phyloP scores from a whole-genome alignment of 345 rosid genomes.

The Citrus reticulata region DNA sequence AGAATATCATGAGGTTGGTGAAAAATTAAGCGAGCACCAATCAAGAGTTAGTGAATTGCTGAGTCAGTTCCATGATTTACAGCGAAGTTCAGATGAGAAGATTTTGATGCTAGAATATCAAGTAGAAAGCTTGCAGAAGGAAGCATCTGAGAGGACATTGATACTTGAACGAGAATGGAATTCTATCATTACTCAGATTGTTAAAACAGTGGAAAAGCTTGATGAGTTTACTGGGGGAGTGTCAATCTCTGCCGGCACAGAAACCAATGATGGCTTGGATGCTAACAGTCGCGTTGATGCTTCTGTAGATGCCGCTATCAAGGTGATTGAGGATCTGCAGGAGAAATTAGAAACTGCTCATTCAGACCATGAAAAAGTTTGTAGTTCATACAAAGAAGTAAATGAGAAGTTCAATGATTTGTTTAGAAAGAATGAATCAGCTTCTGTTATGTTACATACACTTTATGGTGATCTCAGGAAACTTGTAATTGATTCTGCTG shows the following conservation, averaged over 20 bases:
- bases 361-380: constrained; percentile 41
- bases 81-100: constrained; percentile 40
- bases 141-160: constrained; percentile 44
- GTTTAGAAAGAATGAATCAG: constrained; percentile 41
- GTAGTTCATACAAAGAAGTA: constrained; percentile 40
- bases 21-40: constrained; percentile 37
- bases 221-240: constrained; percentile 36
- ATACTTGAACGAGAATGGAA: constrained; percentile 53
- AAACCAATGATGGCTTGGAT: constrained; percentile 36
- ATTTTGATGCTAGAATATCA: constrained; percentile 38
- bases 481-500: constrained; percentile 39
- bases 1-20: constrained; percentile 48
- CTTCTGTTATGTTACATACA: constrained; percentile 29
- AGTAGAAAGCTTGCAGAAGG: constrained; percentile 52
- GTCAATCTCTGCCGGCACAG: constrained; percentile 15
- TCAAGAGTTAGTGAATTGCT: constrained; percentile 48
- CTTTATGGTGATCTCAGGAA: constrained; percentile 47
- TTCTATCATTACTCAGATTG: constrained; percentile 35
- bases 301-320: constrained; percentile 54
- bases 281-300: constrained; percentile 31
- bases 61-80: constrained; percentile 51
- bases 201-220: constrained; percentile 59
- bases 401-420: constrained; percentile 45
- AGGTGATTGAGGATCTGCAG: constrained; percentile 50
- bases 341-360: constrained; percentile 49